Conservation (phyloP, 2,329 filamentous ascomycete species). For the Fusarium cicatricum region DNA sequence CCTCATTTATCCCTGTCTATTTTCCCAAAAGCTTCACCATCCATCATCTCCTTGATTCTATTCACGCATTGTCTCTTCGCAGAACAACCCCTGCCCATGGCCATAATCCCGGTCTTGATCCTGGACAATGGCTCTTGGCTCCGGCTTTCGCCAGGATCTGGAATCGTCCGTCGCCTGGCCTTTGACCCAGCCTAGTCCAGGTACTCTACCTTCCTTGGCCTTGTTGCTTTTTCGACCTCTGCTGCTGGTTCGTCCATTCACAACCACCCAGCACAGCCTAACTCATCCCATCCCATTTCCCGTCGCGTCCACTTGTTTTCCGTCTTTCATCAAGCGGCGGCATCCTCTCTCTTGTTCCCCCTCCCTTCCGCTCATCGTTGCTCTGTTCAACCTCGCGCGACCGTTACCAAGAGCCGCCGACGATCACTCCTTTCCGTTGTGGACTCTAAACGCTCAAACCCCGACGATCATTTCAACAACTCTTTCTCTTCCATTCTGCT, state of each 20-base stretch:
- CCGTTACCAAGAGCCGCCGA: conserved; percentile 35
- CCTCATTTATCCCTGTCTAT: conserved; percentile 26
- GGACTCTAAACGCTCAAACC: conserved; percentile 16
- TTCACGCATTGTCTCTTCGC: background rate
- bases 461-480: conserved; percentile 30
- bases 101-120: conserved; percentile 3
- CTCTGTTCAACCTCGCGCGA: conserved; percentile 28
- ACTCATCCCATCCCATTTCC: conserved; percentile 9
- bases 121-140: conserved; percentile 3
- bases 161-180: conserved; percentile 2
- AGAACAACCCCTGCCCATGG: background rate
- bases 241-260: background rate
- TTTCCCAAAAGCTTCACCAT: background rate
- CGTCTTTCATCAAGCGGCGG: conserved; percentile 22
- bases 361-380: conserved; percentile 13
- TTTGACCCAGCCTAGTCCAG: too few species aligned
- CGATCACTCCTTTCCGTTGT: conserved; percentile 38
- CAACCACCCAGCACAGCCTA: background rate
- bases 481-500: background rate
- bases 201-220: background rate
- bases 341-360: conserved; percentile 26
- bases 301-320: conserved; percentile 19
- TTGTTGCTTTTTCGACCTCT: background rate
- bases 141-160: conserved; percentile 6
- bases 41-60: background rate